These are phyloP conservation scores for Corchorus olitorius DNA, from an alignment of 345 rosid genomes.

Conservation along the genomic window DNA sequence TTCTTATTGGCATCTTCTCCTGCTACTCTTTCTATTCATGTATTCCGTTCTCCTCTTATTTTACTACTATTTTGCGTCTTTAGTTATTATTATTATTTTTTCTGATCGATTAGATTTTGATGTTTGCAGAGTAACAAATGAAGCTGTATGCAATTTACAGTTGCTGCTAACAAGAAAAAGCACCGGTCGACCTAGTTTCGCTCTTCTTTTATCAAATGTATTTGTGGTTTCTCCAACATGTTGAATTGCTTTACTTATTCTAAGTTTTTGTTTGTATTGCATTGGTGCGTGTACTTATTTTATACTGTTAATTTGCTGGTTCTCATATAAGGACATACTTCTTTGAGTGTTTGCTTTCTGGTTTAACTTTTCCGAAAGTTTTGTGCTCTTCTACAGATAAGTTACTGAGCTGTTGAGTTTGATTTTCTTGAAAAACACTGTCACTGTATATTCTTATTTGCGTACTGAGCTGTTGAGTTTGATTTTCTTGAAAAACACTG, in stretches of 20 bases:
- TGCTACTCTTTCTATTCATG: background rate
- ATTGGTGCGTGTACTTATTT: background rate
- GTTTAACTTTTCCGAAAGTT: background rate
- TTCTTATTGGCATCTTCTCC: background rate
- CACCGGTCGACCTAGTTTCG: background rate
- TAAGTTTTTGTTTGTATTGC: background rate
- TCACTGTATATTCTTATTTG: too few species aligned
- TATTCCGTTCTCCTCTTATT: background rate
- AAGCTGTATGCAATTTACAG: conserved; percentile 1
- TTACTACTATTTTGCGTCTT: background rate
- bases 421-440: background rate
- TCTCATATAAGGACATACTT: background rate
- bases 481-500: background rate
- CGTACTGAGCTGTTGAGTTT: background rate
- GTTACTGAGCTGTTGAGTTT: background rate
- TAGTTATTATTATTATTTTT: background rate
- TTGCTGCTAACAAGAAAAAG: background rate
- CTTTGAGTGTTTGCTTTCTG: background rate
- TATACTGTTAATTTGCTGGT: background rate
- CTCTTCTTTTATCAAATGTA: background rate
- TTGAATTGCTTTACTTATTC: background rate
- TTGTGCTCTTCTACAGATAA: background rate
- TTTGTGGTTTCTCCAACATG: background rate
- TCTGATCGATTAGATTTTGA: background rate
- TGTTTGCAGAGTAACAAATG: conserved; percentile 19